Conservation (phyloP, 179 eudicot genomes). For the Amaranthus tricolor region DNA sequence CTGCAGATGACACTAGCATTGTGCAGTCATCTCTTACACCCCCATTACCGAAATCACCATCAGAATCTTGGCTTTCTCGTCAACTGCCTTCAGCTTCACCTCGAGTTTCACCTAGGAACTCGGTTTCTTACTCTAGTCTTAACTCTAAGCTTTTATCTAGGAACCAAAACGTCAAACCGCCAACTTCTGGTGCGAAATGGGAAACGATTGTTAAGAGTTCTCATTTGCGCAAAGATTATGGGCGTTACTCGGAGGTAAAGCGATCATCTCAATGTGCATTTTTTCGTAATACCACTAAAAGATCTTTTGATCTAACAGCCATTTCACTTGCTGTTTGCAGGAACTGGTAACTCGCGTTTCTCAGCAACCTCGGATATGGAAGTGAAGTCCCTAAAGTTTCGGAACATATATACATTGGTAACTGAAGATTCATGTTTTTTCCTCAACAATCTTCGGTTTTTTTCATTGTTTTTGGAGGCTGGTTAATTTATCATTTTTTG, state of each 20-base stretch:
- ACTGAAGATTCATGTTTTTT: conserved; percentile 32
- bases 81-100: conserved; percentile 57
- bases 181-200: conserved; percentile 55
- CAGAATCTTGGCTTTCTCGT: conserved; percentile 86
- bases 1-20: conserved; percentile 20
- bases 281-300: neutral
- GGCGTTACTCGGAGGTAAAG: conserved; percentile 73
- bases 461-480: conserved; percentile 26
- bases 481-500: conserved; percentile 17
- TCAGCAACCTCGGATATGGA: conserved; percentile 30
- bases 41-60: conserved; percentile 92
- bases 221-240: conserved; percentile 55
- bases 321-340: conserved; percentile 21
- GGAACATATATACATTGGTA: conserved; percentile 7
- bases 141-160: conserved; percentile 32
- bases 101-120: conserved; percentile 50
- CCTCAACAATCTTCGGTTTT: conserved; percentile 25
- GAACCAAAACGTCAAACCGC: conserved; percentile 41
- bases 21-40: conserved; percentile 51
- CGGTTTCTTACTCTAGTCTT: conserved; percentile 39
- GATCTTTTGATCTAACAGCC: neutral
- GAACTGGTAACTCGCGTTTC: conserved; percentile 35
- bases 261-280: neutral
- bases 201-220: conserved; percentile 82
- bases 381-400: conserved; percentile 21